A percentile compares a stretch with the other conserved stretches of the same genome.
These are phyloP conservation scores for Volvox carteri DNA, from an alignment of 163 green algal species.

Conservation along the genomic window DNA sequence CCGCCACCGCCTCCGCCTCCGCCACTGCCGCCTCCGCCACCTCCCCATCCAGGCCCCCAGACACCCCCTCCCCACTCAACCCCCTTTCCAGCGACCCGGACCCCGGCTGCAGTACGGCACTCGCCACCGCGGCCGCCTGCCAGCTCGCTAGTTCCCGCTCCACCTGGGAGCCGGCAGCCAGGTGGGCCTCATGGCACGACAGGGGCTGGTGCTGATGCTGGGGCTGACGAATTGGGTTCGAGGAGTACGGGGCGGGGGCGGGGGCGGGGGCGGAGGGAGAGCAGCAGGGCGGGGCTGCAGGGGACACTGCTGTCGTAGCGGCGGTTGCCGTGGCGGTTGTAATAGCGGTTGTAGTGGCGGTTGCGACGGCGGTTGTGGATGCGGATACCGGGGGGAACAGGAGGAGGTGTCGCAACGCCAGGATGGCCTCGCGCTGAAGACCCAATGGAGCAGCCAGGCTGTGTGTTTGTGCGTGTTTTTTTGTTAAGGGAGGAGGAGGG, in stretches of 20 bases:
- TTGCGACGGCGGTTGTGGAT: neutral
- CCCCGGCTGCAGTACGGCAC: neutral
- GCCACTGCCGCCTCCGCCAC: neutral
- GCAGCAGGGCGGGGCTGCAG: neutral
- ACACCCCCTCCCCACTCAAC: neutral
- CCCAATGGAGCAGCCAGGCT: slow-evolving; percentile 17
- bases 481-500: too few relatives aligned
- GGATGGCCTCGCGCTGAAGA: slow-evolving; percentile 18
- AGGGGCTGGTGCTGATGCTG: neutral
- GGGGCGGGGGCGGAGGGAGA: neutral
- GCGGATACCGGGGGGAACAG: neutral
- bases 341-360: neutral
- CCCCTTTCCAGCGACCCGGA: neutral
- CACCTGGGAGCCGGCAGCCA: neutral
- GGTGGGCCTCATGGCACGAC: neutral
- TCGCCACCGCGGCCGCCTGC: slow-evolving; percentile 19
- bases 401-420: slow-evolving; percentile 26
- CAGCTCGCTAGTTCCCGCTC: slow-evolving; percentile 16
- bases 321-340: neutral
- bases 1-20: neutral
- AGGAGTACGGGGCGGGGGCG: too few relatives aligned
- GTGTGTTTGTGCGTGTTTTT: too few relatives aligned
- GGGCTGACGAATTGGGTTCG: neutral
- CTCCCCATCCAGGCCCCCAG: neutral
- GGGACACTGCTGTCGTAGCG: neutral